Conservation (phyloP, 805 yeast genomes). For the Cyberlindnera nakhonratchasimensis region DNA sequence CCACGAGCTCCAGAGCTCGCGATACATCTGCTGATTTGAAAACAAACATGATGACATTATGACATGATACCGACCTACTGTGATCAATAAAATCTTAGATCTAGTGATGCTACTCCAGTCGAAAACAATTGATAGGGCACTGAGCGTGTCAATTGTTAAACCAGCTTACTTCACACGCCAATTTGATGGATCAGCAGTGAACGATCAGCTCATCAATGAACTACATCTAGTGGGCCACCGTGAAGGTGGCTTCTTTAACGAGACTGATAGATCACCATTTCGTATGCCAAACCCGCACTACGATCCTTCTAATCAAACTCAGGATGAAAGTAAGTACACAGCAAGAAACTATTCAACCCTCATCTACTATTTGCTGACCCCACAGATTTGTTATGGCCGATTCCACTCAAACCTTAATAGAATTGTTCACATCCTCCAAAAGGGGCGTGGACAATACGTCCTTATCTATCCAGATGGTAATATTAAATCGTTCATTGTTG, state of each 20-base stretch:
- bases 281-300: conserved; percentile 35
- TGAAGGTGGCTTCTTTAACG: conserved; percentile 57
- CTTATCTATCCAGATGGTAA: conserved; percentile 48
- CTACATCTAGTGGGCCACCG: conserved; percentile 41
- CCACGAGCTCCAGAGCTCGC: not conserved
- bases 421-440: conserved; percentile 52
- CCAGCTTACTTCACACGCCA: conserved; percentile 12
- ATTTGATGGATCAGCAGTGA: conserved; percentile 16
- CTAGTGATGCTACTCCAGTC: conserved; percentile 2
- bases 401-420: conserved; percentile 50
- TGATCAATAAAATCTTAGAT: too few species aligned
- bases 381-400: conserved; percentile 48
- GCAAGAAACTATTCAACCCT: conserved; percentile 45
- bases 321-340: too few species aligned
- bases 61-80: too few species aligned
- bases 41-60: not conserved
- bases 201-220: conserved; percentile 34
- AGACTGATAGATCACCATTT: conserved; percentile 51
- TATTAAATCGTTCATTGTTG: conserved; percentile 49
- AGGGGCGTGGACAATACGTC: conserved; percentile 55
- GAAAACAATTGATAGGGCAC: conserved; percentile 16
- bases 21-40: not conserved
- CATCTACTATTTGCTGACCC: conserved; percentile 50
- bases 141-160: conserved; percentile 1
- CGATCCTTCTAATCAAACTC: too few species aligned